Evolutionary conservation across 805 yeast species (phyloP), one percentile per base, ranked within the genome.

Genomic region (Nakazawaea peltata): DNA sequence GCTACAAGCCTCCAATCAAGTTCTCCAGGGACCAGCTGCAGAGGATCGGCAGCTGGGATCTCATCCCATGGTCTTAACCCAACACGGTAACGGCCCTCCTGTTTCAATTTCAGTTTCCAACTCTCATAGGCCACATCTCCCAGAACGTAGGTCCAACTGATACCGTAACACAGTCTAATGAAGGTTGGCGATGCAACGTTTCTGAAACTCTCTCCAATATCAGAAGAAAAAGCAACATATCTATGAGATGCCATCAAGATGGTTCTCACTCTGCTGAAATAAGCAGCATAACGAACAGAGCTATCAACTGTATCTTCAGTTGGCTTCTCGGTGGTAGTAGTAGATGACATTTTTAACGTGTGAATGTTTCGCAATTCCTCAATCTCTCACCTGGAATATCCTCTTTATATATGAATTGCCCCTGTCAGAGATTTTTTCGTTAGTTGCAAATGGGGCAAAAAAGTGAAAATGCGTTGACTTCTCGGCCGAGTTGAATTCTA

Each of bases 151-250:
- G 71, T 58, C 92, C 92, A 84, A 6, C 87, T 77, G 28, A 83
- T 59, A 25, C 76, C 85, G 52, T 83, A 83, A 19, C 90, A 79
- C 3, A 71, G 41, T 11, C 59, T 65, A 14, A 83, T 92, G n/a
- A 79, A 39, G 23, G 46, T 44, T 1, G 88, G 87, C 10, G 23
- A 21, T 4, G 84, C 88, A 9, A 83, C 79, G 1, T 92, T 92
- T 35, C 94, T 67, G 59, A 83, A 84, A 9, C 88, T 79, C 51
- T 83, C 94, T 22, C 94, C 94, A 46, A 83, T 75, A 52, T 83
- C 94, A 0, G 88, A 80, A 2, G 94, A 82, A 56, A 84, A 83
- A 1, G 94, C 94, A 18, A 83, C 84, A 49, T 83, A 84, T 47
- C 94, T 61, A 51, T 81, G 90, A 12, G 88, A 72, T 5, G 92